phyloP scores from a whole-genome alignment of 495 filamentous ascomycete genomes.

The Halenospora varia region DNA sequence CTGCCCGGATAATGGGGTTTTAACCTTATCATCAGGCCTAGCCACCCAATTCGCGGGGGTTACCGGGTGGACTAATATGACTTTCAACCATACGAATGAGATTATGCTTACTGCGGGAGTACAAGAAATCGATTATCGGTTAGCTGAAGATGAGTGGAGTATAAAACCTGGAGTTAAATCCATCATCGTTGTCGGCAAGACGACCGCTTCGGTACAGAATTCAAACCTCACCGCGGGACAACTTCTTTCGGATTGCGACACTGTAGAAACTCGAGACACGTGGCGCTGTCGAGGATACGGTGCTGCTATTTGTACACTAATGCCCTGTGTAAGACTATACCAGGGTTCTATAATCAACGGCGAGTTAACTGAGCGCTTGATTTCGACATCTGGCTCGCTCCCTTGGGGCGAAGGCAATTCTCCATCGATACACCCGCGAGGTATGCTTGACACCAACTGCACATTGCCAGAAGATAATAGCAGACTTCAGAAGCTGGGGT shows the following conservation, averaged over 20 bases:
- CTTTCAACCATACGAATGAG: background rate
- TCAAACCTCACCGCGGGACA: background rate
- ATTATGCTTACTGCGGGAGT: background rate
- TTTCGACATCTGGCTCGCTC: background rate
- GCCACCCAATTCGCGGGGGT: background rate
- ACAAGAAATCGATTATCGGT: background rate
- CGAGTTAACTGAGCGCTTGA: background rate
- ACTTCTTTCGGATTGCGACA: slow-evolving; percentile 2
- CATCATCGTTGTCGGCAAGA: slow-evolving; percentile 2
- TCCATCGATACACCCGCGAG: background rate
- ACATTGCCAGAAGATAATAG: slow-evolving; percentile 5
- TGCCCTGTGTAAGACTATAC: background rate
- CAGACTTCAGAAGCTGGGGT: background rate
- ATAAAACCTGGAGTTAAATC: background rate
- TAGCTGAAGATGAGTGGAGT: background rate
- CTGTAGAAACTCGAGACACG: background rate
- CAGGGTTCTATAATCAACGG: background rate
- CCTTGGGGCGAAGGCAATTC: background rate
- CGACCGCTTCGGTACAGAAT: background rate
- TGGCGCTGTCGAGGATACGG: slow-evolving; percentile 2
- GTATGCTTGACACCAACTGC: slow-evolving; percentile 4
- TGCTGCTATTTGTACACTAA: background rate
- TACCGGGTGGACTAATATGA: background rate
- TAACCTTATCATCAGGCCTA: slow-evolving; percentile 1
- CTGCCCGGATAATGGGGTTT: background rate